phyloP scores from a whole-genome alignment of 768 basidiomycete genomes.

The Dioszegia crocea region DNA sequence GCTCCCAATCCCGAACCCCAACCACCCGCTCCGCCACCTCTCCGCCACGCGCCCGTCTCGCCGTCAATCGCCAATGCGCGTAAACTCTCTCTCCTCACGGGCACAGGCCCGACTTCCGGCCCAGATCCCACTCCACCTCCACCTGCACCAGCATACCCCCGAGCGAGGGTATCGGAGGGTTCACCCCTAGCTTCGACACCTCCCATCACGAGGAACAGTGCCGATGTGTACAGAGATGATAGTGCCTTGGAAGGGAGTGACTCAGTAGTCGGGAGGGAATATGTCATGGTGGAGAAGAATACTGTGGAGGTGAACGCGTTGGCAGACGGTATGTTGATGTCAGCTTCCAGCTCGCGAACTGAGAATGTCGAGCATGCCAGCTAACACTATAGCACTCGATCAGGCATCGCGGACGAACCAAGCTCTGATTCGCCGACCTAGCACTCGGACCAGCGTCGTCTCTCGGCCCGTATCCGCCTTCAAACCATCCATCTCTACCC shows the following conservation, averaged over 20 bases:
- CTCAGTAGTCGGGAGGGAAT: conserved; percentile 58
- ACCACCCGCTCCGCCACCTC: not conserved
- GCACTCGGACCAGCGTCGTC: conserved; percentile 44
- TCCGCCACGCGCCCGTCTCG: not conserved
- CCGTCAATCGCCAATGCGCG: not conserved
- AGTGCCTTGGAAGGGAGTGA: conserved; percentile 27
- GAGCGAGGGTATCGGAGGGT: conserved; percentile 25
- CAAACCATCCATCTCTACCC: conserved; percentile 19
- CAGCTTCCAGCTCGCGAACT: not conserved
- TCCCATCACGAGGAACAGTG: conserved; percentile 27
- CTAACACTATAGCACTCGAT: conserved; percentile 49
- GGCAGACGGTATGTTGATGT: conserved; percentile 79
- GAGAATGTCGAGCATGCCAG: not conserved
- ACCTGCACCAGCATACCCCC: not conserved
- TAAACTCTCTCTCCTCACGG: not conserved
- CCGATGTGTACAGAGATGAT: conserved; percentile 25
- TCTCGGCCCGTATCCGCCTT: conserved; percentile 45
- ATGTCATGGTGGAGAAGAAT: conserved; percentile 87
- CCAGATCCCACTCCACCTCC: conserved; percentile 10
- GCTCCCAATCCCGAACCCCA: conserved; percentile 8
- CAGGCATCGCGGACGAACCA: conserved; percentile 47
- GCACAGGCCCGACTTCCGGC: not conserved
- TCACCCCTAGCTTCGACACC: conserved; percentile 40
- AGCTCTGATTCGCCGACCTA: conserved; percentile 46
- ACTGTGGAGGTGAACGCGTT: conserved; percentile 88